Evolutionary conservation across 192 early-diverging fungal species (phyloP).

Genomic region (Linnemannia hyalina): DNA sequence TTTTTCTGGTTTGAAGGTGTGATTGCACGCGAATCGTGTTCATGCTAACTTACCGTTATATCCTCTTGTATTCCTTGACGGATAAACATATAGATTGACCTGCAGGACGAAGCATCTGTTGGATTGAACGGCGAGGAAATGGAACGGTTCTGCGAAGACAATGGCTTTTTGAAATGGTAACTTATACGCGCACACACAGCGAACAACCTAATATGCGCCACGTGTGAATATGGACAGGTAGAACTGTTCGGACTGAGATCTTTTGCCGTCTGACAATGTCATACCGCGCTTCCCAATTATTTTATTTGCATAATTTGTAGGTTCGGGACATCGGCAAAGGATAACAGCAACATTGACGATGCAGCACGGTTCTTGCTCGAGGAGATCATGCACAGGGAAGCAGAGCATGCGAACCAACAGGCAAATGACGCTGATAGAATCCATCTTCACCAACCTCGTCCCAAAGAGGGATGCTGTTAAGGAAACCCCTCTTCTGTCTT

Average conservation of each 20-base stretch:
- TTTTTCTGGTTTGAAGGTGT: neutral
- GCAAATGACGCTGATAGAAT: constrained; percentile 17
- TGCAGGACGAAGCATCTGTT: constrained; percentile 54
- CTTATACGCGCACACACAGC: neutral
- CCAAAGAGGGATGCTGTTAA: constrained; percentile 39
- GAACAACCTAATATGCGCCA: neutral
- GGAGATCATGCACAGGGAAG: constrained; percentile 59
- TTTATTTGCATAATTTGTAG: constrained; percentile 25
- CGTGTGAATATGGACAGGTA: neutral
- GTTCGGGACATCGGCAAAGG: constrained; percentile 75
- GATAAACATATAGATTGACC: constrained; percentile 55
- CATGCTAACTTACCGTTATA: neutral
- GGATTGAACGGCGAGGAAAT: constrained; percentile 56
- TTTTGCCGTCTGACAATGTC: neutral
- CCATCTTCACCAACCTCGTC: constrained; percentile 23
- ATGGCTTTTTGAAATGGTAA: constrained; percentile 69
- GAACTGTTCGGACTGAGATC: neutral
- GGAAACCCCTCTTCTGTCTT: neutral
- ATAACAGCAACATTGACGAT: constrained; percentile 71
- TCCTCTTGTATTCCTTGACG: neutral
- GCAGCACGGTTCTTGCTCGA: constrained; percentile 63
- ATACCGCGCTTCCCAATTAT: neutral
- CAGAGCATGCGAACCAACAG: constrained; percentile 43
- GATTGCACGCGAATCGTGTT: neutral
- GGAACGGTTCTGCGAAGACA: constrained; percentile 65